phyloP scores from a whole-genome alignment of 257 asterid genomes.

The Solanum okadae region DNA sequence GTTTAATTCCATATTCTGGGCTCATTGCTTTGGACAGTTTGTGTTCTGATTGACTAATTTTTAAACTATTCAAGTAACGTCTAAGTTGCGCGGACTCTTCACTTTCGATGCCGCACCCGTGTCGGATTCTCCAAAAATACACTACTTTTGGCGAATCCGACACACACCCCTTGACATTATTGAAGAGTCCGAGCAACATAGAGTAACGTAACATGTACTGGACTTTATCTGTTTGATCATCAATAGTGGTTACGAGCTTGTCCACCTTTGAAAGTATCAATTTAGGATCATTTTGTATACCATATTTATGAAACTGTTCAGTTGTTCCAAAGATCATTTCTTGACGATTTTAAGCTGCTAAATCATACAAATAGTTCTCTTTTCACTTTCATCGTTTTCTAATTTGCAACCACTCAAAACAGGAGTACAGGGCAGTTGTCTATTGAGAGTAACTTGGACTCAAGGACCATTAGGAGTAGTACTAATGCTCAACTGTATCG shows the following conservation, averaged over 20 bases:
- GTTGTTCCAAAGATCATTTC: neutral
- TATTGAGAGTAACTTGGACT: no score
- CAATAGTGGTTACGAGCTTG: neutral
- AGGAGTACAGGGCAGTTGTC: no score
- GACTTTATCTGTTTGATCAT: neutral
- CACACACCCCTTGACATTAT: no score
- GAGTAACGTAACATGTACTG: neutral
- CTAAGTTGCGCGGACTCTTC: no score
- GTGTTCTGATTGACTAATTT: neutral
- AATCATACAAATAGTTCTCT: neutral
- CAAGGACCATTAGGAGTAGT: no score
- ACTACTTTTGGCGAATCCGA: no score
- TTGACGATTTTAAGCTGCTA: neutral
- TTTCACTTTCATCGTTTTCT: neutral
- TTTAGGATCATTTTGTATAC: neutral
- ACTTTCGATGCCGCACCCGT: no score
- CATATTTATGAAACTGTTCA: neutral
- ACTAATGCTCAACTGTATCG: no score
- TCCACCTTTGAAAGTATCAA: neutral
- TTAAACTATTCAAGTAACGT: neutral
- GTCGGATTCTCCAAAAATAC: no score
- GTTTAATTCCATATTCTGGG: neutral
- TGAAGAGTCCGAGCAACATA: no score
- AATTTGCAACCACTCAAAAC: slow-evolving; percentile 6
- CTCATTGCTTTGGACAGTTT: neutral